Evolutionary conservation across 2,329 filamentous ascomycete genomes (phyloP), one percentile per base, ranked within the genome.

Genomic region (Xylariaceae sp.): DNA sequence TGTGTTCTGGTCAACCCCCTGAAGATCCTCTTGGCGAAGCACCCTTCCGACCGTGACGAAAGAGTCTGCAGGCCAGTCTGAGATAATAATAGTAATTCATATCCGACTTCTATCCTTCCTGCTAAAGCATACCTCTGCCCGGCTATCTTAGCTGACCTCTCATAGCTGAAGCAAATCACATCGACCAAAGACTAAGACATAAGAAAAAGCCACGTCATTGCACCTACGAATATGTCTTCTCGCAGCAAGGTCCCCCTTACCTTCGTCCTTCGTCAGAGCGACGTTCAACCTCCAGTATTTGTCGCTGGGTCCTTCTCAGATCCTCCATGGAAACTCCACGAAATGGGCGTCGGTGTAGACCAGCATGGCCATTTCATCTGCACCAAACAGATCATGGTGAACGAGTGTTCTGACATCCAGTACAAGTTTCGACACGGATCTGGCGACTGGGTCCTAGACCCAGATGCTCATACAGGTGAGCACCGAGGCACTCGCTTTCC

Each of bases 391-490:
- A 74, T 89, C 42, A 67, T 76, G 34, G 74, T 80, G 7, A 73
- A 80, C 16, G 73, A 79, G 19, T 80, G 79, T 19, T 77, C 80
- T 44, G 78, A 81, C 53, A 81, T 89, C 60, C 83, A 88, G 63
- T 92, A 90, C 77, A 91, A 89, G 70, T 87, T 91, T 61, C 80
- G 85, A 29, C 73, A 87, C 34, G 86, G 86, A 9, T 68, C 76
- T 18, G 81, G 81, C 45, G 80, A 88, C 59, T 88, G 84, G 86
- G 74, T 84, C 21, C 69, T 88, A 43, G 81, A 90, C 61, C 83
- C 88, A 54, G 74, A 73, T 42, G 75, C 77, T 50, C 79, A 81
- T 13, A 83, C 76, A 51, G 76, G 85, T 87, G 45, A n/a, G n/a
- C n/a, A n/a, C n/a, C n/a, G n/a, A 60, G 76, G 56, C 36, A 44